Percentiles rank a stretch among this genome's conserved stretches.
phyloP scores from a whole-genome alignment of 805 yeast genomes.

The Kluyveromyces aestuarii region DNA sequence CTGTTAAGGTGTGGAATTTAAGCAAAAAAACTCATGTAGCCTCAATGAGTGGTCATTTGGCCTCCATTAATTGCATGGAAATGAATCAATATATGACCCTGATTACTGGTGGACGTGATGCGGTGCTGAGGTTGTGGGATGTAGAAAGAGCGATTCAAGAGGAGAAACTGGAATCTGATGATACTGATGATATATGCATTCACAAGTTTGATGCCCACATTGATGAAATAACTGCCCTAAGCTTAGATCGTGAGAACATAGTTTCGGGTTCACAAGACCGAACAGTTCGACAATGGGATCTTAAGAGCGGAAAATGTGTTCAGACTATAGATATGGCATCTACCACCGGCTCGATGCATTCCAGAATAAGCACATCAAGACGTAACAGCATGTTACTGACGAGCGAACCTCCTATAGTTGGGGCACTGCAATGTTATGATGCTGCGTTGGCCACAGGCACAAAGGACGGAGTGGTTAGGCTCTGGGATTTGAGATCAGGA shows the following conservation, averaged over 20 bases:
- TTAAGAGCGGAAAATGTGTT: conserved; percentile 52
- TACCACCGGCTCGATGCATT: conserved; percentile 7
- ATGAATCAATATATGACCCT: conserved; percentile 41
- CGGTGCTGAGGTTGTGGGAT: conserved; percentile 56
- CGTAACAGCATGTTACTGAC: conserved; percentile 4
- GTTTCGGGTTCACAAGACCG: conserved; percentile 65
- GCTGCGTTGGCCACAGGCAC: conserved; percentile 77
- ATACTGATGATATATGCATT: conserved; percentile 29
- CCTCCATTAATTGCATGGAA: conserved; percentile 51
- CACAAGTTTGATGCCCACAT: conserved; percentile 54
- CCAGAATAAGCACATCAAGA: conserved; percentile 4
- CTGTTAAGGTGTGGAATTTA: conserved; percentile 78
- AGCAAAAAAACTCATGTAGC: conserved; percentile 44
- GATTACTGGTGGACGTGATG: conserved; percentile 52
- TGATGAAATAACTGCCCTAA: conserved; percentile 55
- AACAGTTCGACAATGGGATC: conserved; percentile 72
- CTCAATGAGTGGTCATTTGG: conserved; percentile 48
- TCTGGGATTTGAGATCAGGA: conserved; percentile 71
- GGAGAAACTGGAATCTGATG: conserved; percentile 6
- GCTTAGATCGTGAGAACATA: conserved; percentile 42
- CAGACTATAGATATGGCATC: conserved; percentile 59
- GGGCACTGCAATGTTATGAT: conserved; percentile 62
- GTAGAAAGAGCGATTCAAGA: conserved; percentile 23
- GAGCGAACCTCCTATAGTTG: conserved; percentile 37
- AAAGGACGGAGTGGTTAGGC: conserved; percentile 61